Conservation (phyloP, 2,329 filamentous ascomycete genomes). For the Drechslerella coelobrocha region DNA sequence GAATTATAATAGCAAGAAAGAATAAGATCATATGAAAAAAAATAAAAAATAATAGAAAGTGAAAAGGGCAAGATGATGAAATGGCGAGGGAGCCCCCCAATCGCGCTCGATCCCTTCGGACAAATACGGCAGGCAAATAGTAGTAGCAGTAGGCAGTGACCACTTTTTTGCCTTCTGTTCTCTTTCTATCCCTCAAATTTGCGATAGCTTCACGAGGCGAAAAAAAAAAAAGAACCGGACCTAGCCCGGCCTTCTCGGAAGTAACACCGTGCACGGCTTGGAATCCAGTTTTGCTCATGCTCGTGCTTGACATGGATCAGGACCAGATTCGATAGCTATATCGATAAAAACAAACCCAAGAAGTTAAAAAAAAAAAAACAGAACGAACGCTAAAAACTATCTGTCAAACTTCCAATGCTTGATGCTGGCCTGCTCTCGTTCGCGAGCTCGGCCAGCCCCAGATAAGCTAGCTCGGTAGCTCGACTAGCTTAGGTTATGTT, state of each 20-base stretch:
- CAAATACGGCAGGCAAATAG: conserved; percentile 40
- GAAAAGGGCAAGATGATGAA: neutral
- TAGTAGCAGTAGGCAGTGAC: conserved; percentile 2
- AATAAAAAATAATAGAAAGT: too few species aligned
- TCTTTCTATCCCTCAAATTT: conserved; percentile 19
- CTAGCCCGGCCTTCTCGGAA: conserved; percentile 25
- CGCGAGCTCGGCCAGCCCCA: conserved; percentile 21
- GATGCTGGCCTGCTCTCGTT: conserved; percentile 1
- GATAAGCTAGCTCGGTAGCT: conserved; percentile 1
- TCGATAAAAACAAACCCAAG: conserved; percentile 27
- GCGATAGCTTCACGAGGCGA: conserved; percentile 17
- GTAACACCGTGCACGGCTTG: conserved; percentile 46
- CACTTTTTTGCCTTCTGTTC: conserved; percentile 7
- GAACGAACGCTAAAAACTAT: conserved; percentile 1
- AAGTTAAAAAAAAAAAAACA: neutral
- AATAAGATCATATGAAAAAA: neutral
- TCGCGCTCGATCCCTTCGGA: conserved; percentile 33
- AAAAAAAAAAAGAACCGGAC: neutral
- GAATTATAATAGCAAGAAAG: neutral
- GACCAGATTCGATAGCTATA: conserved; percentile 30
- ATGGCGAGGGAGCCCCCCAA: conserved; percentile 1
- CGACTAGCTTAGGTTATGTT: neutral
- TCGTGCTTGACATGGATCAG: too few species aligned
- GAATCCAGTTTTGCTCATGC: conserved; percentile 9
- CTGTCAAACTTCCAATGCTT: conserved; percentile 17